These are phyloP conservation scores for Pythium brassicae DNA, from an alignment of 352 stramenopile genomes.

Conservation along the genomic window DNA sequence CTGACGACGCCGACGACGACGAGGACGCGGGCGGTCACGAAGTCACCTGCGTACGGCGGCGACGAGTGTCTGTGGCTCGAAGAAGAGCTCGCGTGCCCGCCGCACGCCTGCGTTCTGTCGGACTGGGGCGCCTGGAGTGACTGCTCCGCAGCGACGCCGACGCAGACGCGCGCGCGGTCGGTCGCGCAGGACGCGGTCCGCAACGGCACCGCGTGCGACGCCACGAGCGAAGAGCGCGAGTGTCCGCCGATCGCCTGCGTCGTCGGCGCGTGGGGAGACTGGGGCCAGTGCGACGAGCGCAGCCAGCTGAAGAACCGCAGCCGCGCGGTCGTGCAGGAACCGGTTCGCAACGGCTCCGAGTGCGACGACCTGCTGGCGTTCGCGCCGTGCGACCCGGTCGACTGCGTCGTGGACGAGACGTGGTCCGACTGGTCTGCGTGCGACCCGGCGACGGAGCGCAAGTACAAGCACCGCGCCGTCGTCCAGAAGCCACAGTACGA, in stretches of 20 bases:
- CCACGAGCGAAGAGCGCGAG: constrained; percentile 19
- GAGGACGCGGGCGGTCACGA: constrained; percentile 23
- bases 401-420: constrained; percentile 11
- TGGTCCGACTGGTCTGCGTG: constrained; percentile 45
- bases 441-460: constrained; percentile 26
- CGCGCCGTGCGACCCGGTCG: constrained; percentile 13
- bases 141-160: constrained; percentile 38
- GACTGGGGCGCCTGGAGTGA: constrained; percentile 40
- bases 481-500: constrained; percentile 28
- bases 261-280: constrained; percentile 23
- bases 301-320: constrained; percentile 21
- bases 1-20: constrained; percentile 19
- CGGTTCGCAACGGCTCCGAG: constrained; percentile 23
- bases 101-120: constrained; percentile 34
- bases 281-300: constrained; percentile 24
- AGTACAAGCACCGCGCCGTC: constrained; percentile 31
- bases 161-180: constrained; percentile 32
- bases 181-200: constrained; percentile 30
- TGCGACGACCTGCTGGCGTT: constrained; percentile 30
- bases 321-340: constrained; percentile 17
- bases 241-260: constrained; percentile 48
- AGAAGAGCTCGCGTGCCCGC: constrained; percentile 33
- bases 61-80: constrained; percentile 23
- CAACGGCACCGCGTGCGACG: constrained; percentile 28
- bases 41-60: constrained; percentile 19